Conservation (phyloP, 1,284 basidiomycete genomes). For the Microbotryomycetes sp. region DNA sequence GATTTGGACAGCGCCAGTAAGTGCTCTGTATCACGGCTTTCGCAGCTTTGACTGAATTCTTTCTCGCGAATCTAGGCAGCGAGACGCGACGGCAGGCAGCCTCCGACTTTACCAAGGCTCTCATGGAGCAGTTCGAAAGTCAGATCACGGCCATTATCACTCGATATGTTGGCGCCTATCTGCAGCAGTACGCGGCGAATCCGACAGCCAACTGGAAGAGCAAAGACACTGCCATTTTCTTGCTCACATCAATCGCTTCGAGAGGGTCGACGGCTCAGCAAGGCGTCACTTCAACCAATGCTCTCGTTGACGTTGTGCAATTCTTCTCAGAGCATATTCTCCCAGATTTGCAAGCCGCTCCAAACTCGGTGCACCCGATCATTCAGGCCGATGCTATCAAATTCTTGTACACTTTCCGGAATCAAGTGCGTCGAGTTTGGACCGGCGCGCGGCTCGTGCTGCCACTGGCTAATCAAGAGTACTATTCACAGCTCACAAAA, state of each 20-base stretch:
- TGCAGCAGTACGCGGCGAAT: conserved; percentile 49
- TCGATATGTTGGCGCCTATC: conserved; percentile 67
- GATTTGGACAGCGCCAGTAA: conserved; percentile 64
- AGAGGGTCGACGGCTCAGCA: conserved; percentile 75
- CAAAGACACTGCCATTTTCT: conserved; percentile 93
- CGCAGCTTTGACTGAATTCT: neutral
- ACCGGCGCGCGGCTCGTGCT: no score
- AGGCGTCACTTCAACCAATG: conserved; percentile 88
- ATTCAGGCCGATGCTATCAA: conserved; percentile 94
- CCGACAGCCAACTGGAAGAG: conserved; percentile 73
- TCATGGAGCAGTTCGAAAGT: conserved; percentile 70
- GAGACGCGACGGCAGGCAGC: conserved; percentile 85
- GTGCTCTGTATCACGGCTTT: conserved; percentile 26
- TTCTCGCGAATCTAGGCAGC: conserved; percentile 39
- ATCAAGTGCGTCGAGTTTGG: conserved; percentile 58
- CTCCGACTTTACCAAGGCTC: conserved; percentile 80
- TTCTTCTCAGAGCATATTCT: conserved; percentile 93
- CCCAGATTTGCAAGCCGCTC: conserved; percentile 69
- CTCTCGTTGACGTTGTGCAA: conserved; percentile 84
- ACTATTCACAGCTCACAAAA: conserved; percentile 68
- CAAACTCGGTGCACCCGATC: conserved; percentile 70
- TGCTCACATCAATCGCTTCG: conserved; percentile 84
- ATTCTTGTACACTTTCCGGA: conserved; percentile 87
- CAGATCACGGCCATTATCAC: conserved; percentile 81
- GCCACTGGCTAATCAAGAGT: neutral